These are phyloP conservation scores for Xylariaceae sp. DNA, from an alignment of 2,329 filamentous ascomycete species.

Conservation along the genomic window DNA sequence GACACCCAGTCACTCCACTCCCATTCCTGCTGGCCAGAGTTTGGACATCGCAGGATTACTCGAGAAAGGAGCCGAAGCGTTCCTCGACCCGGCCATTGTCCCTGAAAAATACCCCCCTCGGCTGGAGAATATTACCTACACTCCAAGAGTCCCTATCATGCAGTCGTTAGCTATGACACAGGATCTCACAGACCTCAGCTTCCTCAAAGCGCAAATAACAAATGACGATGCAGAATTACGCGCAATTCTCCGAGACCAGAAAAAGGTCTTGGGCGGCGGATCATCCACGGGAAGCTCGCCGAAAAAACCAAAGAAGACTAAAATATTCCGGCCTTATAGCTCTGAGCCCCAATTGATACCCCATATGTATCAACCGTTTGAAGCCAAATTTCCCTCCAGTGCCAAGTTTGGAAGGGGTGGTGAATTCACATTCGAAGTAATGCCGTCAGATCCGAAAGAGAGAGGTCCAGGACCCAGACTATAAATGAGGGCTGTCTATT, in stretches of 20 bases:
- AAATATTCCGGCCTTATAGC: constrained; percentile 33
- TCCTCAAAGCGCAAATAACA: constrained; percentile 81
- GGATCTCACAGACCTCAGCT: constrained; percentile 47
- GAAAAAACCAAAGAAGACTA: constrained; percentile 23
- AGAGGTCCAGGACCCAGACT: constrained; percentile 5
- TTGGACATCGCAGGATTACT: constrained; percentile 78
- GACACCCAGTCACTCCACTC: constrained; percentile 74
- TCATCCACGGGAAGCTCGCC: constrained; percentile 1
- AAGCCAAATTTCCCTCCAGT: constrained; percentile 33
- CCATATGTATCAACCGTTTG: constrained; percentile 34
- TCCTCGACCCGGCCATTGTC: constrained; percentile 58
- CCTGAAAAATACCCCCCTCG: constrained; percentile 50
- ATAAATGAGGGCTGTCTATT: neutral
- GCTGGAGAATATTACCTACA: constrained; percentile 61
- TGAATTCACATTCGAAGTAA: neutral
- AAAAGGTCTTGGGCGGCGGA: constrained; percentile 30
- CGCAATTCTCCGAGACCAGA: constrained; percentile 60
- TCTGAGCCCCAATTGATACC: constrained; percentile 36
- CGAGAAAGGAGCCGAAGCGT: constrained; percentile 61
- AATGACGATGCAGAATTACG: constrained; percentile 66
- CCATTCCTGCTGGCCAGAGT: constrained; percentile 80
- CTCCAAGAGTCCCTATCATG: constrained; percentile 73
- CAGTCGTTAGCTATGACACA: constrained; percentile 52
- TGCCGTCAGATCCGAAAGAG: constrained; percentile 16
- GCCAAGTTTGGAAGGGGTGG: constrained; percentile 5